phyloP scores from a whole-genome alignment of 2,329 filamentous ascomycete genomes.

The Ophiostoma tasmaniense region DNA sequence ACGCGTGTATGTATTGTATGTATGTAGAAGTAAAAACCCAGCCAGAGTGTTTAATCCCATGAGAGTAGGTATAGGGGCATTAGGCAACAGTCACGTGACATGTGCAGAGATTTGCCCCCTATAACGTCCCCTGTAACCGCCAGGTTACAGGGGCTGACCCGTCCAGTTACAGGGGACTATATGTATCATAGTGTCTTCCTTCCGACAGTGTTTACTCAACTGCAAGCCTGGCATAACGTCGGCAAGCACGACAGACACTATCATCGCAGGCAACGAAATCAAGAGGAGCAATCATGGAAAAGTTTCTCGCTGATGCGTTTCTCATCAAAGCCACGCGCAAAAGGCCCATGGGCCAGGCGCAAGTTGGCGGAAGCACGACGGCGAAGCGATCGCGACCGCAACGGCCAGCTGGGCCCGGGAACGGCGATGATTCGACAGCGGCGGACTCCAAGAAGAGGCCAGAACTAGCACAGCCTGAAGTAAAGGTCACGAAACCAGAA shows the following conservation, averaged over 20 bases:
- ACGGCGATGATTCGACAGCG: not conserved
- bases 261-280: not conserved
- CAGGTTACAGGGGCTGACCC: too few relatives aligned
- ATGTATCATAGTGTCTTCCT: too few relatives aligned
- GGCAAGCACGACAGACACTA: not conserved
- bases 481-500: too few relatives aligned
- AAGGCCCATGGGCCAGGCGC: not conserved
- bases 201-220: not conserved
- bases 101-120: too few relatives aligned
- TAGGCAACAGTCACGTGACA: too few relatives aligned
- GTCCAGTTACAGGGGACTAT: too few relatives aligned
- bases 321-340: not conserved
- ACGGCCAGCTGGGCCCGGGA: not conserved
- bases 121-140: too few relatives aligned
- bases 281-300: not conserved
- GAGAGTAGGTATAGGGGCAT: too few relatives aligned
- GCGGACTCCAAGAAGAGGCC: not conserved
- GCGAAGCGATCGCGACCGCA: not conserved
- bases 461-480: not conserved
- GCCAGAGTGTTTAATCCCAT: too few relatives aligned
- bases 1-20: too few relatives aligned
- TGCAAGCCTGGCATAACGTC: not conserved
- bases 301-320: not conserved
- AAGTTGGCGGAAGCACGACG: not conserved
- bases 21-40: too few relatives aligned